Percentiles rank a stretch among this genome's conserved stretches.
phyloP scores from a whole-genome alignment of 176 grass and related monocot species.

The Musa troglodytarum region DNA sequence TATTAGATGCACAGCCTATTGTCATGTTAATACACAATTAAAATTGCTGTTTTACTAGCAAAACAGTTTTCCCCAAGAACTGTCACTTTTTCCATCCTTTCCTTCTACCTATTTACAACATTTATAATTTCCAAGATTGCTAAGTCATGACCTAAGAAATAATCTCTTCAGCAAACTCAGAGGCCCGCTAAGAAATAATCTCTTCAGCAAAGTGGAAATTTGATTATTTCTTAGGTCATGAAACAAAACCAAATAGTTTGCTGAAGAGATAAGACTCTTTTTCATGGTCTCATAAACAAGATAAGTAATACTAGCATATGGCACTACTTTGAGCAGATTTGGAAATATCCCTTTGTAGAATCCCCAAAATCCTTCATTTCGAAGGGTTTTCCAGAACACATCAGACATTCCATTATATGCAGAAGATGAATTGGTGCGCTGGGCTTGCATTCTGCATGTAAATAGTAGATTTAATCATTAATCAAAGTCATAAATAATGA shows the following conservation, averaged over 20 bases:
- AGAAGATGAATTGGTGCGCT: conserved; percentile 45
- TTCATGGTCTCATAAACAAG: conserved; percentile 84
- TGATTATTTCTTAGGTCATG: neutral
- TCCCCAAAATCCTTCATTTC: conserved; percentile 42
- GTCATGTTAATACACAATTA: no score
- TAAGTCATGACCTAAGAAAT: no score
- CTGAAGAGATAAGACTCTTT: conserved; percentile 51
- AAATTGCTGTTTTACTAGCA: no score
- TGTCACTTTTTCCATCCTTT: no score
- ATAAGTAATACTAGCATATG: conserved; percentile 87
- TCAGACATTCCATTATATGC: conserved; percentile 71
- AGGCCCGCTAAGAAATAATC: no score
- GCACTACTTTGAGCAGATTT: conserved; percentile 83
- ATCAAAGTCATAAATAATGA: conserved; percentile 6
- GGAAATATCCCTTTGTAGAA: conserved; percentile 76
- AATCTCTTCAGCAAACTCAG: no score
- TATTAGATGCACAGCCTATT: no score
- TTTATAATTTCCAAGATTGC: no score
- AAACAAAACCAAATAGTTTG: conserved; percentile 25
- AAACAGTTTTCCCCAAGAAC: no score
- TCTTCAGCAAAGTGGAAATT: no score
- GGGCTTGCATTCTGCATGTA: conserved; percentile 50
- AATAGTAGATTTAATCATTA: conserved; percentile 20
- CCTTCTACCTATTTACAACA: no score
- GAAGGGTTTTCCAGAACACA: conserved; percentile 48